Percentiles rank a stretch among this genome's conserved stretches.
Evolutionary conservation across 352 stramenopile species (phyloP).

Genomic region (Phytophthora pisi): DNA sequence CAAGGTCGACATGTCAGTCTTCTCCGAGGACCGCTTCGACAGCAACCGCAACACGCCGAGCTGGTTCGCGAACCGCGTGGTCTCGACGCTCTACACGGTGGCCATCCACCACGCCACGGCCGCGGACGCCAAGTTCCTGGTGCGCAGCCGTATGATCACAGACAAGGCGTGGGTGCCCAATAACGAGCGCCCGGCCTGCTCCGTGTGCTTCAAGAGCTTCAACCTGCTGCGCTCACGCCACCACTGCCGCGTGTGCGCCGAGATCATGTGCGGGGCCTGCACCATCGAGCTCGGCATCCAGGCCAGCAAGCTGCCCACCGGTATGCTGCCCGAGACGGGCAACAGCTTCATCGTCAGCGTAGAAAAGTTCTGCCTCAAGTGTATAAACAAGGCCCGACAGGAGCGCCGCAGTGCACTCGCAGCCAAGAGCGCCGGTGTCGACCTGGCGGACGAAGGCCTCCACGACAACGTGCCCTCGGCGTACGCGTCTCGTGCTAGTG

Average conservation of each 20-base stretch:
- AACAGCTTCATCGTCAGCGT: slow-evolving; percentile 59
- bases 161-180: slow-evolving; percentile 77
- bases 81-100: slow-evolving; percentile 49
- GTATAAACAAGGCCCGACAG: slow-evolving; percentile 71
- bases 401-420: slow-evolving; percentile 51
- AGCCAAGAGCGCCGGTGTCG: slow-evolving; percentile 20
- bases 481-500: slow-evolving; percentile 38
- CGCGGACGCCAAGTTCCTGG: slow-evolving; percentile 70
- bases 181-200: slow-evolving; percentile 68
- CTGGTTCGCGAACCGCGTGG: slow-evolving; percentile 72
- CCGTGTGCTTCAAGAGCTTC: slow-evolving; percentile 82
- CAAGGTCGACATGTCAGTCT: slow-evolving; percentile 60
- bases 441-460: slow-evolving; percentile 24
- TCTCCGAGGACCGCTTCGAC: slow-evolving; percentile 45
- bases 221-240: slow-evolving; percentile 74
- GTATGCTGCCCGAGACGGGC: slow-evolving; percentile 61
- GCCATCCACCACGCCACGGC: slow-evolving; percentile 47
- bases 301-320: slow-evolving; percentile 55
- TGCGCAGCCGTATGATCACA: slow-evolving; percentile 59
- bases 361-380: slow-evolving; percentile 88
- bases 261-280: slow-evolving; percentile 81
- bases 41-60: slow-evolving; percentile 61
- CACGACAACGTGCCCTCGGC: slow-evolving; percentile 29
- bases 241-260: slow-evolving; percentile 81
- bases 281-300: slow-evolving; percentile 70